These are phyloP conservation scores for Suillus ampliporus DNA, from an alignment of 768 basidiomycete species.

Conservation along the genomic window DNA sequence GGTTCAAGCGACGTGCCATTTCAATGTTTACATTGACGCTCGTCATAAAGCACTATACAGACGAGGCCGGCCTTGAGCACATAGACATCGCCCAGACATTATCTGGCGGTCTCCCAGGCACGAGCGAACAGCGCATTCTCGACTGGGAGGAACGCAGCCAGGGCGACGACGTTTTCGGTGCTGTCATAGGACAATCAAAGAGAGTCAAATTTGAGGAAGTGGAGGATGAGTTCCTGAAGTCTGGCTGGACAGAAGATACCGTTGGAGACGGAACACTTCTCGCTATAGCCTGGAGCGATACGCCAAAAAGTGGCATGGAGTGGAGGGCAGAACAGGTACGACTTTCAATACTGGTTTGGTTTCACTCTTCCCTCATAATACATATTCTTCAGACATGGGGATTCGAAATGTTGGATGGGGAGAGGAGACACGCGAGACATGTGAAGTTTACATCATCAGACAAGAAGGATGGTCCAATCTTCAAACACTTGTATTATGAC, in stretches of 20 bases:
- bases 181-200: conserved; percentile 58
- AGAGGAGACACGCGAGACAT: conserved; percentile 64
- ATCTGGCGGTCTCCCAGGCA: conserved; percentile 64
- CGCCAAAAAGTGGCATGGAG: conserved; percentile 58
- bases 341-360: background rate
- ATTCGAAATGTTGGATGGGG: conserved; percentile 60
- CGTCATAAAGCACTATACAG: conserved; percentile 65
- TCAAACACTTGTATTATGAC: conserved; percentile 66
- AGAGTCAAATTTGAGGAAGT: conserved; percentile 54
- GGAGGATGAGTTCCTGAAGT: conserved; percentile 46
- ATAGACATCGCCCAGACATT: conserved; percentile 71
- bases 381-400: conserved; percentile 57
- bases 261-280: conserved; percentile 41
- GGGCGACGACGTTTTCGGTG: conserved; percentile 66
- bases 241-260: conserved; percentile 49
- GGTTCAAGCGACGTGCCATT: conserved; percentile 73
- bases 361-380: conserved; percentile 2
- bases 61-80: conserved; percentile 62
- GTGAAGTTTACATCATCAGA: conserved; percentile 67
- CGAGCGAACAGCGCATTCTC: conserved; percentile 60
- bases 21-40: conserved; percentile 61
- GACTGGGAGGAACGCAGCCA: conserved; percentile 58
- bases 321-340: conserved; percentile 75
- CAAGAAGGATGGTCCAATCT: conserved; percentile 54
- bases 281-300: conserved; percentile 59